These are phyloP conservation scores for Lentinula raphanica DNA, from an alignment of 768 basidiomycete genomes.

Conservation along the genomic window DNA sequence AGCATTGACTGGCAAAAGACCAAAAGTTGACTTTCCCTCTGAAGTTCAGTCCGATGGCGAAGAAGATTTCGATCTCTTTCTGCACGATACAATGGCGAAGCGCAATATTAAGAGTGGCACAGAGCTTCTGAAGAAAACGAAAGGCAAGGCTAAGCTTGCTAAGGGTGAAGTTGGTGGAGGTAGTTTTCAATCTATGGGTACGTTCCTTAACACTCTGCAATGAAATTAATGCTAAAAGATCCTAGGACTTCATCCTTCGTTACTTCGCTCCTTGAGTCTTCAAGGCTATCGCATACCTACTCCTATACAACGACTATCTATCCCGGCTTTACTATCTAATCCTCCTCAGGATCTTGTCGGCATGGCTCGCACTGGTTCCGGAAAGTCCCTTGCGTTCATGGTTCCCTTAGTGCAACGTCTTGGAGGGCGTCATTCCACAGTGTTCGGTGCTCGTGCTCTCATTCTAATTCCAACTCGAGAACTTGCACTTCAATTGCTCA, in stretches of 20 bases:
- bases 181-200: conserved; percentile 95
- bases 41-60: conserved; percentile 34
- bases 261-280: conserved; percentile 81
- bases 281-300: conserved; percentile 94
- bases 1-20: conserved; percentile 47
- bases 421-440: conserved; percentile 69
- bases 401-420: conserved; percentile 86
- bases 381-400: conserved; percentile 95
- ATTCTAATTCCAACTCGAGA: conserved; percentile 92
- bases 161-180: conserved; percentile 87
- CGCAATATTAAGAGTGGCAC: conserved; percentile 72
- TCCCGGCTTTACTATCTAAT: conserved; percentile 76
- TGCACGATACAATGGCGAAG: conserved; percentile 65
- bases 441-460: conserved; percentile 81
- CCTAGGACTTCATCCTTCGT: conserved; percentile 73
- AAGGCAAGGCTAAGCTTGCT: conserved; percentile 60
- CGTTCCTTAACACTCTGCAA: conserved; percentile 14
- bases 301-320: conserved; percentile 88
- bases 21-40: conserved; percentile 18
- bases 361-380: conserved; percentile 98
- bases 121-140: conserved; percentile 70
- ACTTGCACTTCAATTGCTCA: conserved; percentile 87
- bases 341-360: conserved; percentile 93
- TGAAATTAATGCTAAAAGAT: not conserved
- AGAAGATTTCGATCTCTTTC: conserved; percentile 58